Base-by-base conservation (phyloP, 495 filamentous ascomycete species). In the Wilcoxina mikolae region DNA sequence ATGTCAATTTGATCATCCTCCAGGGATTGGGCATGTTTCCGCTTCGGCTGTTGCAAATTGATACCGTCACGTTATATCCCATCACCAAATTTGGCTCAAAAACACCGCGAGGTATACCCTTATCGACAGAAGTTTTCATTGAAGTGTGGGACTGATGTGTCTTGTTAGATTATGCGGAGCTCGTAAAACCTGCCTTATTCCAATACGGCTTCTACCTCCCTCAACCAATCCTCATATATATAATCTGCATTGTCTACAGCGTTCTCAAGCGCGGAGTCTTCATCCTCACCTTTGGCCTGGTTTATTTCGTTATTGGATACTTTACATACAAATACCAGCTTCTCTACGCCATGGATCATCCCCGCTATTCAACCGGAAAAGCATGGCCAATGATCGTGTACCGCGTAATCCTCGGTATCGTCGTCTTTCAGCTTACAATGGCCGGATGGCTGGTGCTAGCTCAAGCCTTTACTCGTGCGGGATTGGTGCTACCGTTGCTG, bases 301-400 rank as follows among this genome's bases (percentile, higher is more conserved):
- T 84, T 10, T 99, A 95, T 67, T 99, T 96, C 62, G 70, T 78
- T 12, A 74, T 95, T 38, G 93, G 93, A 24, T 82, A 85, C 60
- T 94, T 90, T 63, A 89, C 87, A 25, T 94, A 96, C 76, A 99
- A 99, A 67, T 96, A 96, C 64, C 93, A 96, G 69, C 74, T 99
- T 4, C 73, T 99, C 3, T 99, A 96, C 67, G 62, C 93, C 9
- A 96, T 99, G 93, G 88, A 96, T 66, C 88, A 96, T 63, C 82
- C 85, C 4, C 88, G 94, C 56, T 89, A 96, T 65, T 88, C 91
- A 3, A 95, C 91, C 0, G 93, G 93, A 27, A 78, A 80, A 55
- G 88, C 88, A 1, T 99, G 93, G 93, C 77, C 81, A 20, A 91
- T 96, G 73, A 93, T 95, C 33, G 95, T 89, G 69, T 85, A 88